Evolutionary conservation across 1,284 basidiomycete species (phyloP).

Genomic region (Sporisorium exsertum): DNA sequence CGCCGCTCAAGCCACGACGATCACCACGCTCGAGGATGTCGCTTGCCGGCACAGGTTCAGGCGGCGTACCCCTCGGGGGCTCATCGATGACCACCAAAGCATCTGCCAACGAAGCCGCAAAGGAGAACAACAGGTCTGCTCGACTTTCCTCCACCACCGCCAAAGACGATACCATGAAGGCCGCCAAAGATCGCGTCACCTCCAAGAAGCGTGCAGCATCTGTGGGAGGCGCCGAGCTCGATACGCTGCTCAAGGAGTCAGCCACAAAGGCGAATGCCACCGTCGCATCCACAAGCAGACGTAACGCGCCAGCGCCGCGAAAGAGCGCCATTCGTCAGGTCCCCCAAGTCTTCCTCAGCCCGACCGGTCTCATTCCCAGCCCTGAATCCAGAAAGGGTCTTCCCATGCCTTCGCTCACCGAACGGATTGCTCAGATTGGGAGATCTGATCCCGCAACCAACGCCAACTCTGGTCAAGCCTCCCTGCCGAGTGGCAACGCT

Average conservation of each 20-base stretch:
- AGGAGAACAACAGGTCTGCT: constrained; percentile 42
- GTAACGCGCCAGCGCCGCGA: constrained; percentile 53
- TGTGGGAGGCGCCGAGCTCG: constrained; percentile 43
- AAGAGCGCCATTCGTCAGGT: constrained; percentile 61
- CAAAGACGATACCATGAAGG: constrained; percentile 42
- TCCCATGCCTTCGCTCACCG: constrained; percentile 37
- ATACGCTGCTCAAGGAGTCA: constrained; percentile 42
- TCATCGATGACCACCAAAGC: constrained; percentile 46
- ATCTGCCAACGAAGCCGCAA: constrained; percentile 25
- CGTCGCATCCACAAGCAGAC: constrained; percentile 35
- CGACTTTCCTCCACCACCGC: constrained; percentile 18
- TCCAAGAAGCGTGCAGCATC: constrained; percentile 48
- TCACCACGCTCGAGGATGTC: constrained; percentile 47
- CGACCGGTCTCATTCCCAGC: constrained; percentile 57
- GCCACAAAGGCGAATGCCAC: constrained; percentile 26
- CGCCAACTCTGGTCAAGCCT: constrained; percentile 23
- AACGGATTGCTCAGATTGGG: constrained; percentile 44
- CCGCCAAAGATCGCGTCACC: constrained; percentile 37
- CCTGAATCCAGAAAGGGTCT: constrained; percentile 47
- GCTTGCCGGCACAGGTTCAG: constrained; percentile 44
- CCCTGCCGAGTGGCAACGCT: constrained; percentile 22
- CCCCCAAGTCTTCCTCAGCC: constrained; percentile 61
- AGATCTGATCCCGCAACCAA: constrained; percentile 16
- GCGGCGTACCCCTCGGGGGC: constrained; percentile 41
- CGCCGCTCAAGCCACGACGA: constrained; percentile 49